Conservation (phyloP, 179 eudicot species). For the Vitellaria paradoxa region DNA sequence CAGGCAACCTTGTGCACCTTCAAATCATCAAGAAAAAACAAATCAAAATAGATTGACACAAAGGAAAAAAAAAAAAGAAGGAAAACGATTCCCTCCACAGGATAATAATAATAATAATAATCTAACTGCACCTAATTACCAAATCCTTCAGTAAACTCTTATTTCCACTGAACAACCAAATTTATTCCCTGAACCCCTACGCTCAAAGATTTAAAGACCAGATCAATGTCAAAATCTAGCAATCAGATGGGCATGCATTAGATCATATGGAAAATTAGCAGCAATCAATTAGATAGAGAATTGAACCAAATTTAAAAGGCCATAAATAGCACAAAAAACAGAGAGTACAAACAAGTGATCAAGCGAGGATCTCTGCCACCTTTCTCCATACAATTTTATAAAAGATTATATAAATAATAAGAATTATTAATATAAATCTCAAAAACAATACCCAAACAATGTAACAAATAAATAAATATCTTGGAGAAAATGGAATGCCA, state of each 20-base stretch:
- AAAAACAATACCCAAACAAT: neutral
- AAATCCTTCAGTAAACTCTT: neutral
- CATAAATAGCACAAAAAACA: neutral
- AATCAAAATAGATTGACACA: too few relatives aligned
- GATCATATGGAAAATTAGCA: neutral
- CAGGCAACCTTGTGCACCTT: too few relatives aligned
- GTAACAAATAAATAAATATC: neutral
- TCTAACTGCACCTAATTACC: too few relatives aligned
- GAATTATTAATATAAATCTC: neutral
- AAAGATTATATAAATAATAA: neutral
- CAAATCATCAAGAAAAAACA: too few relatives aligned
- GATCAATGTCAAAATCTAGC: neutral
- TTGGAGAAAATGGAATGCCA: neutral
- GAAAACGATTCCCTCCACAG: too few relatives aligned
- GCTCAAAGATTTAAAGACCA: neutral
- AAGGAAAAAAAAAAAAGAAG: too few relatives aligned
- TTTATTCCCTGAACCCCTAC: neutral
- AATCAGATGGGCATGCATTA: neutral
- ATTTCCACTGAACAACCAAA: neutral
- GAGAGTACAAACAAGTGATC: neutral
- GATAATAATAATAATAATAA: too few relatives aligned
- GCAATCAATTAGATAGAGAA: neutral
- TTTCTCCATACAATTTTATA: neutral
- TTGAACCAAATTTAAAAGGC: neutral
- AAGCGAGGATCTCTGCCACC: neutral